phyloP scores from a whole-genome alignment of 2,329 filamentous ascomycete genomes.

The Penicillium sp. region DNA sequence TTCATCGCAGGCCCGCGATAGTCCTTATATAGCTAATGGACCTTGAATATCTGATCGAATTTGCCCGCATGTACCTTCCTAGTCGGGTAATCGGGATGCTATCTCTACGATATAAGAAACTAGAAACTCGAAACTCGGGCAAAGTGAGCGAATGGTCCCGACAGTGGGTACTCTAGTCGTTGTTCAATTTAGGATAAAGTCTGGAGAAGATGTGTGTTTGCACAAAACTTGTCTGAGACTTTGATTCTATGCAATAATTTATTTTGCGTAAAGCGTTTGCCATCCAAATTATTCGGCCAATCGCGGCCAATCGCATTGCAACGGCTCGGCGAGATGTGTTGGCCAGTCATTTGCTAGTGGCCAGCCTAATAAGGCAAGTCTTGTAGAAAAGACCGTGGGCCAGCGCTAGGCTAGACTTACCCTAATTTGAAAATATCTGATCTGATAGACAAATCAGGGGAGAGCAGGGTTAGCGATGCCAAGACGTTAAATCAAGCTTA shows the following conservation, averaged over 20 bases:
- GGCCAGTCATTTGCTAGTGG: background rate
- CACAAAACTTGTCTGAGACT: background rate
- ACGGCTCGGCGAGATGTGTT: background rate
- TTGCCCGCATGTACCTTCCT: conserved; percentile 24
- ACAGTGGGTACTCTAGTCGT: conserved; percentile 9
- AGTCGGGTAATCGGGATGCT: conserved; percentile 19
- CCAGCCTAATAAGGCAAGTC: conserved; percentile 1
- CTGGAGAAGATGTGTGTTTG: conserved; percentile 15
- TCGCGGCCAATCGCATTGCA: conserved; percentile 16
- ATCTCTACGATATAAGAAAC: conserved; percentile 4
- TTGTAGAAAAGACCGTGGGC: background rate
- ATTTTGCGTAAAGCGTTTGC: conserved; percentile 17
- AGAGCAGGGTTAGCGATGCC: background rate
- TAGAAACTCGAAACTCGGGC: too few species aligned
- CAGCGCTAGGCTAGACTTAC: background rate
- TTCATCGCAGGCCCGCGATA: background rate
- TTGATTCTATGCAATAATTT: conserved; percentile 14
- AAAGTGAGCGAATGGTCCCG: conserved; percentile 15
- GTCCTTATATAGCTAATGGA: conserved; percentile 17
- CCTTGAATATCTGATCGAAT: conserved; percentile 14
- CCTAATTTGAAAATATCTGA: conserved; percentile 1
- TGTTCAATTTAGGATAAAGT: conserved; percentile 14
- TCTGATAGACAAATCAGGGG: background rate
- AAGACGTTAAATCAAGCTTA: conserved; percentile 17
- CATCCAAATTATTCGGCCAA: conserved; percentile 12